Base-by-base conservation (phyloP, 257 asterid genomes). In the Przewalskia tangutica region DNA sequence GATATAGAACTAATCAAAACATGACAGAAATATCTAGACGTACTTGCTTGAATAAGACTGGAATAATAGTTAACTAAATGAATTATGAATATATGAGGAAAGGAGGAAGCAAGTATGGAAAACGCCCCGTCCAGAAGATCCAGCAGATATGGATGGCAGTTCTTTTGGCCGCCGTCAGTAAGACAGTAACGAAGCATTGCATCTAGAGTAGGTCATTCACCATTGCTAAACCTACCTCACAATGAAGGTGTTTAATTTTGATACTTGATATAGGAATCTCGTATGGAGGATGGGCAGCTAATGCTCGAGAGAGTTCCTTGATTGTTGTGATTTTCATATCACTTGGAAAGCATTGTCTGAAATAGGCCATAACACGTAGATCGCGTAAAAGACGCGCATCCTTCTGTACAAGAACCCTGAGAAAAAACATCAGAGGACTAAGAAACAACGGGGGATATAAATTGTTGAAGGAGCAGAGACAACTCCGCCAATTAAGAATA, bases 311-410 rank as follows among this genome's bases (percentile, higher is more conserved):
- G 67, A 95, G 97, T 88, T 95, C 98, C 87, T 91, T 92, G 83
- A 90, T 89, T 11, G 93, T 90, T 64, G 92, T 84, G 87, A 93
- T 84, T 79, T 81, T 60, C 83, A 63, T 66, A 62, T 90, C 91
- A 86, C 90, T 89, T 11, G 97, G 91, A 84, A 95, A 94, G 87
- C 97, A 94, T 76, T 94, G 99, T 82, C 94, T 90, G 85, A 95
- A 95, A 91, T 95, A 95, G 77, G 97, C 94, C 90, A 94, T 92
- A 32, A 89, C 68, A 77, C 94, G 96, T 64, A 94, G 68, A 85
- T 94, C 97, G 73, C 99, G 90, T 56, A 91, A 73, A 85, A 88
- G 88, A 44, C 82, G 89, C 20, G 97, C 90, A 89, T 94, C 91
- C 80, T 91, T 94, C 84, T 83, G 92, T 20, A 90, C 86, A 83